Evolutionary conservation across 306 rosid genomes (phyloP), one percentile per base, ranked within the genome.

Genomic region (Prunus campanulata): DNA sequence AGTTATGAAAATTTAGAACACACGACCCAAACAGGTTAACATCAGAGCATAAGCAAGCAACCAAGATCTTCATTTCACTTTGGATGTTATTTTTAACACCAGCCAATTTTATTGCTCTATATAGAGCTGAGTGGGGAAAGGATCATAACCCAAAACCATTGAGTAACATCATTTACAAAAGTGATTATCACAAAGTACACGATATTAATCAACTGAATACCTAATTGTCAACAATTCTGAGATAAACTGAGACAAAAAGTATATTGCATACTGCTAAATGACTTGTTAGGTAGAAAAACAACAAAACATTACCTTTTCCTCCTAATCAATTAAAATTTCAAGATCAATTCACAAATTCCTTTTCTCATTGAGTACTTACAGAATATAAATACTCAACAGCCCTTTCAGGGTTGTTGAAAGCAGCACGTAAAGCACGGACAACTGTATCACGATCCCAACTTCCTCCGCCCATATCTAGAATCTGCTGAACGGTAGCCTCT

Each of bases 341-440:
- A 39, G 44, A 39, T 39, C 44, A 7, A 66, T n/a, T 49, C 29
- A 1, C 44, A 39, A 39, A 39, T 39, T 7, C 9, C 44, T 39
- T 39, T 39, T 7, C 44, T 39, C 44, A 39, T 39, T 42, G 13
- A 64, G 35, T 19, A 81, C 98, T 83, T 83, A 94, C 98, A 2
- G 96, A 71, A 85, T 94, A 94, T 78, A 94, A 83, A 85, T 94
- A 94, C 83, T 94, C 98, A 81, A 94, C 91, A 71, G 98, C 98
- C 86, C 98, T 94, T 85, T 94, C 98, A 50, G 98, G 98, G 84
- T 94, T 94, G 81, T 94, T 94, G 75, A 39, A 94, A 56, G 98
- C 98, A 85, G 98, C 96, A 39, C 97, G 93, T 76, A 94, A 88
- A 68, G 98, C 97, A 72, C 95, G 96, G 39, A 90, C 76, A 77